Conservation (phyloP, 768 basidiomycete genomes). For the Hypholoma sublateritium region DNA sequence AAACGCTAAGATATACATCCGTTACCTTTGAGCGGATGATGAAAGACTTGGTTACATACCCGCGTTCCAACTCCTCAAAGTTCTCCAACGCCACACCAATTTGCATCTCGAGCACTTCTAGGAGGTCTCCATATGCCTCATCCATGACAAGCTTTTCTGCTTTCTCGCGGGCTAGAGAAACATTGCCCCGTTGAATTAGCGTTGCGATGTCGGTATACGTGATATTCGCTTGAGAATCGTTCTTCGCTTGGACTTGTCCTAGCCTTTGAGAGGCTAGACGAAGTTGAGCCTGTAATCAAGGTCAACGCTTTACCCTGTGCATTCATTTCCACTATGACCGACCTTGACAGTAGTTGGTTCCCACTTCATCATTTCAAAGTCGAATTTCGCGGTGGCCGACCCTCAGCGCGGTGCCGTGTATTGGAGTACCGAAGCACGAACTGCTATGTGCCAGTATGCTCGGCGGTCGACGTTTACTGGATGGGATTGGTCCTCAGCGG, state of each 20-base stretch:
- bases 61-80: slow-evolving; percentile 54
- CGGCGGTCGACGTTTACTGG: neutral
- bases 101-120: slow-evolving; percentile 67
- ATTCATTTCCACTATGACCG: neutral
- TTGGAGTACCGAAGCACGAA: neutral
- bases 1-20: neutral
- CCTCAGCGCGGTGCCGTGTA: neutral
- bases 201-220: slow-evolving; percentile 69
- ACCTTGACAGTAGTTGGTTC: slow-evolving; percentile 39
- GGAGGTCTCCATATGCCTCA: slow-evolving; percentile 58
- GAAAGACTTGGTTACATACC: slow-evolving; percentile 29
- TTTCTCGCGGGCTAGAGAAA: slow-evolving; percentile 68
- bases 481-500: neutral
- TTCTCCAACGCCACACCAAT: slow-evolving; percentile 61
- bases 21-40: neutral
- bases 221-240: slow-evolving; percentile 63
- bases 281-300: slow-evolving; percentile 50
- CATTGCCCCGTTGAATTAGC: slow-evolving; percentile 58
- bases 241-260: slow-evolving; percentile 68
- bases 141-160: slow-evolving; percentile 66
- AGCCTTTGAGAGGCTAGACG: slow-evolving; percentile 63
- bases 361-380: slow-evolving; percentile 26
- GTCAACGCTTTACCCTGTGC: slow-evolving; percentile 2
- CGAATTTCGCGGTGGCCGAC: neutral
- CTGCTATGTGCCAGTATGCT: neutral